Base-by-base conservation (phyloP, 2,329 filamentous ascomycete species). In the Coniochaeta sp. region DNA sequence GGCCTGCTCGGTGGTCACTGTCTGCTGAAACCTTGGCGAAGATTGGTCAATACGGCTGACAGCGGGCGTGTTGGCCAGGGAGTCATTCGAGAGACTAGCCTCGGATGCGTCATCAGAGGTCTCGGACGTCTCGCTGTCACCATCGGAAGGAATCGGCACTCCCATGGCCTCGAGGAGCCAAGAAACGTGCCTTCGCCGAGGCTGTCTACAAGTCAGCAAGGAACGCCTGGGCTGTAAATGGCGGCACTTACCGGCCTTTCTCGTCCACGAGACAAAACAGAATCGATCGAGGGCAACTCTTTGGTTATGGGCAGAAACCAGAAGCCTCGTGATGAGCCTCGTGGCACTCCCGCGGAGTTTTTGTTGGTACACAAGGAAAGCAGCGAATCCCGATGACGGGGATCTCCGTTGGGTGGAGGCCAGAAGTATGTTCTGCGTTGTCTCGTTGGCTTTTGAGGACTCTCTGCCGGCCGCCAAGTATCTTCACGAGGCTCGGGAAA, bases 161-260 rank as follows among this genome's bases (percentile, higher is more conserved):
- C 54, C 54, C 54, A 57, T 57, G 54, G 54, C 31, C 31, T 57
- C 31, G 54, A 57, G 54, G 17, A 57, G 28, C 54, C 54, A 57
- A 6, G 54, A 57, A 6, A 57, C n/a, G 22, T 57, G 28, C 28
- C 19, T 57, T 16, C 33, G 6, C n/a, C 17, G 54, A 19, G 54
- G 54, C 54, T 57, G n/a, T 3, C 9, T 6, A 22, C 17, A 7
- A 26, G 34, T 34, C 17, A 57, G 33, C 7, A 22, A 16, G 16
- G n/a, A 9, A 11, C 17, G n/a, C 31, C 7, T 5, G 17, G 22
- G 9, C 12, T 12, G 4, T 5, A 8, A 22, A 36, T 6, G 16
- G 17, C 11, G 12, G 2, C 7, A 57, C 54, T 14, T 38, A 57
- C 54, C 54, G 54, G 54, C n/a, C 22, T 12, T 19, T 1, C 26